Evolutionary conservation across 768 basidiomycete genomes (phyloP).

Genomic region (Mrakia blollopis): DNA sequence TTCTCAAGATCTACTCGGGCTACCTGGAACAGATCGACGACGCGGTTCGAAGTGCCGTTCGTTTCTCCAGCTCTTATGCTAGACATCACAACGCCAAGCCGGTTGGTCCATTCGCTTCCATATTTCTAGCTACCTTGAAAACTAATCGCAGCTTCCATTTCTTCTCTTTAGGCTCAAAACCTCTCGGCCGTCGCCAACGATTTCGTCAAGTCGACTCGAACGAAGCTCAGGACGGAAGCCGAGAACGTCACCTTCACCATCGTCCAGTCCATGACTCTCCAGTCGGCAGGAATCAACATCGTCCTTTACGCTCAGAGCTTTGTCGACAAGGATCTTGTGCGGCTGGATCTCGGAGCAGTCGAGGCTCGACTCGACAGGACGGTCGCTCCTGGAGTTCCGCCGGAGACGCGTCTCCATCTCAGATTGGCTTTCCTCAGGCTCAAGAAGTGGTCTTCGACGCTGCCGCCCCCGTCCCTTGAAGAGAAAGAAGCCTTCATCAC

Average conservation of each 20-base stretch:
- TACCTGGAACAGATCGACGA: slow-evolving; percentile 38
- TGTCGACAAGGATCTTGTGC: slow-evolving; percentile 23
- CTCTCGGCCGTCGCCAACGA: slow-evolving; percentile 17
- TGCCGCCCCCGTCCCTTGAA: slow-evolving; percentile 31
- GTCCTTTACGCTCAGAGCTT: slow-evolving; percentile 9
- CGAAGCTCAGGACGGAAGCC: background rate
- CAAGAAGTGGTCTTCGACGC: slow-evolving; percentile 35
- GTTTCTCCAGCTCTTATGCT: slow-evolving; percentile 34
- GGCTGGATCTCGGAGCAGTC: slow-evolving; percentile 38
- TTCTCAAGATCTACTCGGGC: slow-evolving; percentile 38
- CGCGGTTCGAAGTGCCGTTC: slow-evolving; percentile 35
- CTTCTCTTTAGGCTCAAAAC: background rate
- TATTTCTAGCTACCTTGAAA: background rate
- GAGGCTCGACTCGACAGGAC: slow-evolving; percentile 36
- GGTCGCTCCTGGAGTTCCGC: slow-evolving; percentile 31
- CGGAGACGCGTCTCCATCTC: slow-evolving; percentile 35
- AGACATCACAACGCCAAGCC: background rate
- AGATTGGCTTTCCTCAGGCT: slow-evolving; percentile 30
- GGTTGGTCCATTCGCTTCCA: background rate
- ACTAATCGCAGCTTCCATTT: background rate
- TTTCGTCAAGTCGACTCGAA: background rate
- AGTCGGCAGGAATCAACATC: background rate
- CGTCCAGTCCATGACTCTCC: slow-evolving; percentile 5
- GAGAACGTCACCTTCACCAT: slow-evolving; percentile 2
- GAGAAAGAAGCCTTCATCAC: slow-evolving; percentile 32